These are phyloP conservation scores for Nannochloris sp. DNA, from an alignment of 139 green algal genomes.

Conservation along the genomic window DNA sequence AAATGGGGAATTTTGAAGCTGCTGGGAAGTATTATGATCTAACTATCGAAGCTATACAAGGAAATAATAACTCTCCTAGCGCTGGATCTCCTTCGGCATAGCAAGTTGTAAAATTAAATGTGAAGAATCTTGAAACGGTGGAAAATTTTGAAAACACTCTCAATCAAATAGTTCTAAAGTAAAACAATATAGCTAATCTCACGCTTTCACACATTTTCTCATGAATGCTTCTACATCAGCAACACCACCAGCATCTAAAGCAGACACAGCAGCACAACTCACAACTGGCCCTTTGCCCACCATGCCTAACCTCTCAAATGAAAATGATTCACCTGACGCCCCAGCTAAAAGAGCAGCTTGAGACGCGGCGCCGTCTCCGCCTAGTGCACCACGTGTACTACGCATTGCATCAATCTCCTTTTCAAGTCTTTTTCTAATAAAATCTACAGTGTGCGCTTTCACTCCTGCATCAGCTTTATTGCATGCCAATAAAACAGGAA, in stretches of 20 bases:
- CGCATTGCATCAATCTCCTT: slow-evolving; percentile 77
- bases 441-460: slow-evolving; percentile 80
- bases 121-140: too few relatives aligned
- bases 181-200: too few relatives aligned
- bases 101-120: too few relatives aligned
- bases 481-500: slow-evolving; percentile 83
- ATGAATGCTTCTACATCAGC: slow-evolving; percentile 21
- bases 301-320: slow-evolving; percentile 13
- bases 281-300: slow-evolving; percentile 4
- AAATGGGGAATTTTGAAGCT: slow-evolving; percentile 28
- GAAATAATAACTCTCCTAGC: too few relatives aligned
- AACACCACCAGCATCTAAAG: slow-evolving; percentile 20
- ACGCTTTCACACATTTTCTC: slow-evolving; percentile 10
- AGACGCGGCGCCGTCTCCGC: background rate
- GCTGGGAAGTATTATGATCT: slow-evolving; percentile 33
- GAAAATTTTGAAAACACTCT: too few relatives aligned
- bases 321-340: slow-evolving; percentile 11
- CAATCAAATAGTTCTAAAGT: too few relatives aligned
- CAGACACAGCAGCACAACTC: background rate
- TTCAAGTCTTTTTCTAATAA: slow-evolving; percentile 80
- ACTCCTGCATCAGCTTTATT: slow-evolving; percentile 86
- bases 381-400: slow-evolving; percentile 46
- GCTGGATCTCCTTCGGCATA: too few relatives aligned
- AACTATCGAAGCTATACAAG: slow-evolving; percentile 25
- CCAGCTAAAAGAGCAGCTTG: background rate